Evolutionary conservation across 2,329 filamentous ascomycete species (phyloP), one percentile per base, ranked within the genome.

Genomic region (Westerdykella sp.): DNA sequence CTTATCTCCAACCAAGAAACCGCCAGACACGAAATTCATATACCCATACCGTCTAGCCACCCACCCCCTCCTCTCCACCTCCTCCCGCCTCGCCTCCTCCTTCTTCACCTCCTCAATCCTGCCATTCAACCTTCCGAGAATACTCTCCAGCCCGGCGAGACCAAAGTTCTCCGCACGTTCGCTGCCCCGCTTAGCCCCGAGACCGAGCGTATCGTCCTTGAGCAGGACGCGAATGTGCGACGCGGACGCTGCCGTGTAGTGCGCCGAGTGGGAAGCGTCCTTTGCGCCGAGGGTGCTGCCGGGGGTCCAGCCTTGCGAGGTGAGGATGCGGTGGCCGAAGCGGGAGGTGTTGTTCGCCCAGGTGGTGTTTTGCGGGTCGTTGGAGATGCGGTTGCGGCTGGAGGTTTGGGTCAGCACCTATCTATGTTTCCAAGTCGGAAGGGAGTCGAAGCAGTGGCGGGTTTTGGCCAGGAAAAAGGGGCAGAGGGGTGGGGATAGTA

Each of bases 321-420:
- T 80, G 60, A 98, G 81, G 54, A 97, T 91, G 62, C 83, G 87
- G 66, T 95, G 90, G 55, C 93, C 93, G 66, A 93, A 97, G 42
- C 81, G 83, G 44, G 78, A 78, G 51, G 84, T 87, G 63, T 90
- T 84, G 59, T 84, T 83, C 44, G 84, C 83, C 93, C 93, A 98
- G 76, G 80, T 81, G 38, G 87, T 95, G 68, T 97, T 98, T 71
- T 97, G 96, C 6, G 93, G 93, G 69, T 98, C 93, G 64, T 85
- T 78, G 53, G 84, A 85, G 62, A 97, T 82, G 71, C 91, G 95
- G 38, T 75, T 75, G 56, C 71, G 74, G 57, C 77, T 80, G 55
- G 53, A 47, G 22, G 42, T 28, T 28, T 18, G 28, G 15, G 44
- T 58, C 53, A 58, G 48, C 42, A 5, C 45, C 15, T 30, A 13